Conservation (phyloP, 1,284 basidiomycete species). For the Papiliotrema nemorosa region DNA sequence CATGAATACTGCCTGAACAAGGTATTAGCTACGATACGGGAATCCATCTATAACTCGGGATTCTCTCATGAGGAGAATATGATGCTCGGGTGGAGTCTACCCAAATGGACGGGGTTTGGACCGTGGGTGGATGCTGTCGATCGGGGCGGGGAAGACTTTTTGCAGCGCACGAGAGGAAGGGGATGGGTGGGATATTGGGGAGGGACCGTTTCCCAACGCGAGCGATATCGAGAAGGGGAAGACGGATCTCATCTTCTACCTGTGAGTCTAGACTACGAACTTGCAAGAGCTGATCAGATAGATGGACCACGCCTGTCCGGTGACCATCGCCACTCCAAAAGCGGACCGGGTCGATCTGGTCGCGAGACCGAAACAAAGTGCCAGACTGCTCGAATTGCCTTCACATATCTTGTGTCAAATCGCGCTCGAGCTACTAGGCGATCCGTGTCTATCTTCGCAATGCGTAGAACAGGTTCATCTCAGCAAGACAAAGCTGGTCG, state of each 20-base stretch:
- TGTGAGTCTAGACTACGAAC: slow-evolving; percentile 3
- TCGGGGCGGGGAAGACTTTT: not conserved
- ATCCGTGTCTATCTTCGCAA: not conserved
- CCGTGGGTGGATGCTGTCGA: slow-evolving; percentile 8
- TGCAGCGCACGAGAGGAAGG: not conserved
- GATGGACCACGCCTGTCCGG: slow-evolving; percentile 11
- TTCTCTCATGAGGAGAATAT: slow-evolving; percentile 10
- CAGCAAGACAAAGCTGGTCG: not conserved
- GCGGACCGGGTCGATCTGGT: not conserved
- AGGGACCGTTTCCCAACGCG: slow-evolving; percentile 10
- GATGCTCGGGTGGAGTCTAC: slow-evolving; percentile 20
- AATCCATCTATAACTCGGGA: not conserved
- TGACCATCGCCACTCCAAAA: not conserved
- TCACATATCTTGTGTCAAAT: slow-evolving; percentile 5
- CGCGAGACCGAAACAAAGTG: not conserved
- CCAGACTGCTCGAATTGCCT: not conserved
- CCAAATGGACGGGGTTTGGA: slow-evolving; percentile 19
- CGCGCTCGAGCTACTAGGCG: slow-evolving; percentile 5
- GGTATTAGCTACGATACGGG: slow-evolving; percentile 5
- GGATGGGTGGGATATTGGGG: slow-evolving; percentile 9
- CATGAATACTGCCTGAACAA: slow-evolving; percentile 18
- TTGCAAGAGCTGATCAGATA: not conserved
- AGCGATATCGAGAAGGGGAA: slow-evolving; percentile 1
- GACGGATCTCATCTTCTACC: slow-evolving; percentile 10
- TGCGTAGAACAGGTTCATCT: not conserved